Base-by-base conservation (phyloP, 805 yeast genomes). In the Ogataea nitratoaversa region DNA sequence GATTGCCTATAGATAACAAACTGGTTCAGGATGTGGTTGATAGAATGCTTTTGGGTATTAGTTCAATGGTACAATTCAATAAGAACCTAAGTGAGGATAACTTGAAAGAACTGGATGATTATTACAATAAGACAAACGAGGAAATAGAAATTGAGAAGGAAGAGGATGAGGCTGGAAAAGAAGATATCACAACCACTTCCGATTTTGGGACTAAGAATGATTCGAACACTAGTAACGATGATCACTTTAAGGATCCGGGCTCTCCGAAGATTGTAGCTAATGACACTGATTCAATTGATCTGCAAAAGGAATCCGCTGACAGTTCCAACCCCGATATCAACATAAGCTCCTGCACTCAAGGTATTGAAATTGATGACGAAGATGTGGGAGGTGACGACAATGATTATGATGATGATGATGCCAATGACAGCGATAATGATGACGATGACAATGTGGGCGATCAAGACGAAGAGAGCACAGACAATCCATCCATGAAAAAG, bases 11-110 rank as follows among this genome's bases (percentile, higher is more conserved):
- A 8, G 48, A 47, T 24, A 53, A 54, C 16, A 46, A 47, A 7
- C 31, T 60, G 34, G 49, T 54, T 20, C 61, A 57, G 34, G 65
- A 62, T 44, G 57, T 58, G 18, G 65, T 56, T 16, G 44, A 48
- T 16, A 38, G 62, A 37, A 64, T 61, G 66, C 37, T 59, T 3
- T 19, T 34, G 5, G 64, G 64, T 6, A 34, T 62, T 24, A 36
- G 41, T 16, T 43, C 60, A 2, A 24, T 62, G 23, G 54, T 61
- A 8, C 43, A 42, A 27, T 54, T 49, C 37, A 47, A 48, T n/a
- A 32, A 38, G 8, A 38, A 49, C 20, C 28, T 57, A 13, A 27
- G 41, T 1, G 47, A 44, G 2, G 42, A 41, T 2, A 52, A 54
- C 34, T n/a, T 46, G 13, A 36, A 43, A 12, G 41, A 40, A n/a